Evolutionary conservation across 2,329 filamentous ascomycete species (phyloP), one percentile per base, ranked within the genome.

Genomic region (Hymenotorrendiella dingleyae): DNA sequence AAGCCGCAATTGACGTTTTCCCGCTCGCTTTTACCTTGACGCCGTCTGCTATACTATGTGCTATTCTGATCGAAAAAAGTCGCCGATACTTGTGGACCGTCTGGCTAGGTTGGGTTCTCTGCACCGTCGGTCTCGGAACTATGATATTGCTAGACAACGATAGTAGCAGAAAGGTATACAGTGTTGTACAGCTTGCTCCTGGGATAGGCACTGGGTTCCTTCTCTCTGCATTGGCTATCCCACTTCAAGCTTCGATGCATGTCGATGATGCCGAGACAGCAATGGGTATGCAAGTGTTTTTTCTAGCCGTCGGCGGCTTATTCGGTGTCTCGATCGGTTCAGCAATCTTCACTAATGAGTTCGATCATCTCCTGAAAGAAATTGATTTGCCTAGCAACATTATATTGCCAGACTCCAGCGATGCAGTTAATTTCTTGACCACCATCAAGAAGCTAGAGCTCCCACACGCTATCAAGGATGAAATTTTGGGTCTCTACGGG

Each of bases 241-340:
- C 26, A n/a, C 8, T 38, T 20, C 41, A 43, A 33, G 41, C 41
- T 4, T 12, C 35, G 8, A 28, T 33, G 16, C 8, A 12, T 3
- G 34, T 17, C 45, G 67, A 70, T 40, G 72, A 80, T 54, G 72
- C 79, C 32, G 72, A 76, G 1, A 22, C 26, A 8, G 74, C 76
- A 0, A 70, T 73, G 0, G 77, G 74, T 10, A 74, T 84, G 65
- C 82, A 80, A 61, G 74, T 72, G 43, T 84, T 86, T 65, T 72
- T 81, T 56, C 73, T 78, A n/a, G 70, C 73, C 2, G 70, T 83
- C 14, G 81, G 81, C 1, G 77, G 82, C 54, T 68, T 74, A 0
- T 61, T 83, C 6, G 80, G 80, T 17, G 75, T 84, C 3, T 78
- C 80, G 3, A 67, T 83, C 34, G 76, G 77, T 4, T 79, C 81